Base-by-base conservation (phyloP, 192 early-diverging fungal species). In the Coemansia sp. region DNA sequence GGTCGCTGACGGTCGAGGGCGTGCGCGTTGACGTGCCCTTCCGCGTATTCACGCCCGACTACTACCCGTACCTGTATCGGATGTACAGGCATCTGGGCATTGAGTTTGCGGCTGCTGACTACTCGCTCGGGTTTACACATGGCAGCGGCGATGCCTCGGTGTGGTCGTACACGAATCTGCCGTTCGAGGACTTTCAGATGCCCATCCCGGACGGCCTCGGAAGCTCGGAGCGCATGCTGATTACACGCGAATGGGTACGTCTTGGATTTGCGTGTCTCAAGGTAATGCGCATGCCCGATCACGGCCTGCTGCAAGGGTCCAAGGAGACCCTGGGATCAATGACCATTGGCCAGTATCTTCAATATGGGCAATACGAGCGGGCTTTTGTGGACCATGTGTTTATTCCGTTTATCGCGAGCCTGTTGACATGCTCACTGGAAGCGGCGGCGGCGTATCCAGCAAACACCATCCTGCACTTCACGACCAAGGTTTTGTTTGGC, bases 11-110 rank as follows among this genome's bases (percentile, higher is more conserved):
- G 6, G 69, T 81, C 0, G 79, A 68, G 37, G 62, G 66, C 10
- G 55, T 62, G 20, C 79, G 79, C 22, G 45, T 81, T 0, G 79
- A 81, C 64, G 79, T 81, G 38, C 79, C 79, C 4, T 71, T 75
- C 60, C 72, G 79, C n/a, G 79, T 81, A 20, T 63, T 75, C 25
- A 74, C 69, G 11, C 79, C 79, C 9, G 68, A 67, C 55, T 81
- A 81, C 63, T 81, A 81, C 37, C 79, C 79, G 29, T 69, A 64
- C 40, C 60, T 81, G 44, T 38, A 50, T 50, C n/a, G 50, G 8
- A 57, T 81, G 47, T 81, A 81, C 66, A 31, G 25, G 31, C 52
- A 81, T 60, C 54, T 81, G 40, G 69, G 64, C 1, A 62, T 81
- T 2, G 56, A 28, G 8, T 66, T 70, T 25, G 34, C 65, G 3